Base-by-base conservation (phyloP, 2,329 filamentous ascomycete species). In the Alternaria consortialis region DNA sequence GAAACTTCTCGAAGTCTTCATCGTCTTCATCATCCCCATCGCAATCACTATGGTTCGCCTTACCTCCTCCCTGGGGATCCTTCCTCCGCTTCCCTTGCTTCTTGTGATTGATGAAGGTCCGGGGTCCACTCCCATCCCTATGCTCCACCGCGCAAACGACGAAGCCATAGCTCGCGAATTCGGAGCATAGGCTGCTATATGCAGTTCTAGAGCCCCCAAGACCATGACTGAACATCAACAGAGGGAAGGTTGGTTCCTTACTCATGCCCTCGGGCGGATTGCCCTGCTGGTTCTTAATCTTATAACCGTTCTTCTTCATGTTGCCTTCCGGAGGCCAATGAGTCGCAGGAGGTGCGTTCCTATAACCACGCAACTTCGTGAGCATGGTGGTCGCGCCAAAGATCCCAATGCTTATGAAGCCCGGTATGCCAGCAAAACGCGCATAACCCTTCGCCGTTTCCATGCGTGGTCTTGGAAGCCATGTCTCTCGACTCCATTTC, bases 211-310 rank as follows among this genome's bases (percentile, higher is more conserved):
- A 89, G 0, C 87, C 88, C 5, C 88, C 87, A 6, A 91, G 76
- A 0, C 88, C 88, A 74, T 91, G 88, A 67, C 86, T 89, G 74
- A 91, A 91, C 23, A 91, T 81, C 34, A 91, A 80, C 23, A 90
- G 78, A 1, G 88, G 88, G 60, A 90, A 90, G 4, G 64, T 80
- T 0, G 86, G 85, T 60, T 76, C 71, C 2, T 69, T 55, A 13
- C 64, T 51, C 31, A 68, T 65, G 6, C 73, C 77, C 44, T 71
- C 62, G 1, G 79, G 80, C 27, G 79, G 80, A 5, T 68, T 60
- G 1, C 83, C 83, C 17, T 73, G 71, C 37, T 78, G 68, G 27
- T 80, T 79, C 64, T 83, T 83, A 7, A 79, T 79, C 39, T 79
- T 75, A 37, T 75, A 74, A 2, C 80, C 80, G 17, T 74, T 72